phyloP scores from a whole-genome alignment of 1,284 basidiomycete genomes.

The Trichosporon sp. region DNA sequence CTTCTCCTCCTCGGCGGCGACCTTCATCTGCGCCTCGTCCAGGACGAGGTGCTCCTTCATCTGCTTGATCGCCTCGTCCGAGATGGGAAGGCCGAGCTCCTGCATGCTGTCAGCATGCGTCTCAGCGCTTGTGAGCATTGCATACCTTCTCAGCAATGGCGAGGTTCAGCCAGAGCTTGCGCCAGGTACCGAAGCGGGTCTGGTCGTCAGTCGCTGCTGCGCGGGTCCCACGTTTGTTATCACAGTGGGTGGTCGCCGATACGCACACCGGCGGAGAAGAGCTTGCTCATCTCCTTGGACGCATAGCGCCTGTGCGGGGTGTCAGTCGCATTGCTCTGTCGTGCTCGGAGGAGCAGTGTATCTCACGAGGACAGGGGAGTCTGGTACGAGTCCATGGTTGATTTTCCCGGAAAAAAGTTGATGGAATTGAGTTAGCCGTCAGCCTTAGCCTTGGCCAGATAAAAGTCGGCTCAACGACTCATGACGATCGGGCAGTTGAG shows the following conservation, averaged over 20 bases:
- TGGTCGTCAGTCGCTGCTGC: conserved; percentile 40
- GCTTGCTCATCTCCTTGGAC: conserved; percentile 94
- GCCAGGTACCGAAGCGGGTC: conserved; percentile 97
- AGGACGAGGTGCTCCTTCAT: conserved; percentile 90
- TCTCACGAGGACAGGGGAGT: conserved; percentile 54
- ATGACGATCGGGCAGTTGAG: conserved; percentile 6
- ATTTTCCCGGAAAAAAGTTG: not conserved
- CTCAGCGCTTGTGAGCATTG: too few relatives aligned
- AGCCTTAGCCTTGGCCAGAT: not conserved
- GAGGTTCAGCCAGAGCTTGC: conserved; percentile 91
- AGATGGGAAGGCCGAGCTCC: conserved; percentile 84
- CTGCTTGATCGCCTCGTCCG: conserved; percentile 85
- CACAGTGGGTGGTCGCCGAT: conserved; percentile 18
- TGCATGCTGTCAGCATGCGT: conserved; percentile 16
- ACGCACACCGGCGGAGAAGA: conserved; percentile 82
- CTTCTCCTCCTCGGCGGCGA: conserved; percentile 93
- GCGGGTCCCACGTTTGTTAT: conserved; percentile 13
- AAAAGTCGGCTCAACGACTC: not conserved
- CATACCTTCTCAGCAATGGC: conserved; percentile 82
- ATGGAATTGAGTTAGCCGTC: not conserved
- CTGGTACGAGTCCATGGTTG: conserved; percentile 53
- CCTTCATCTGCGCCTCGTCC: conserved; percentile 83
- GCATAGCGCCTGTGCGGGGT: conserved; percentile 82
- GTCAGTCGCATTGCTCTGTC: not conserved
- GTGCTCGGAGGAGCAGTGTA: not conserved